These are phyloP conservation scores for Carnegiea gigantea DNA, from an alignment of 179 eudicot species.

Conservation along the genomic window DNA sequence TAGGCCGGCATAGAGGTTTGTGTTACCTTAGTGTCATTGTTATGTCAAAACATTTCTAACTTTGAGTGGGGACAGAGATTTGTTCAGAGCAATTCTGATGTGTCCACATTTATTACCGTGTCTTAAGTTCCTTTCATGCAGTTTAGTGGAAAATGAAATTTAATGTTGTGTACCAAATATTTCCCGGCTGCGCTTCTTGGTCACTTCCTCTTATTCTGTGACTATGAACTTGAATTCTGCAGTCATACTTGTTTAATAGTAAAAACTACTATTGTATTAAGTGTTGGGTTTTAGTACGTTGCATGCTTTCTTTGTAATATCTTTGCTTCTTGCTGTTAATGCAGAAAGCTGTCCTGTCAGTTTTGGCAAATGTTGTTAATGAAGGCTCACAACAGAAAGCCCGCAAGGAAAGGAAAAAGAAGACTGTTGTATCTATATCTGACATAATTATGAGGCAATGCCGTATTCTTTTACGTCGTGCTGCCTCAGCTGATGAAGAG, in stretches of 20 bases:
- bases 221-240: neutral
- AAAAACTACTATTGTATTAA: neutral
- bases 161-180: neutral
- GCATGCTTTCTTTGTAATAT: slow-evolving; percentile 15
- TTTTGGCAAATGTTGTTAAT: slow-evolving; percentile 47
- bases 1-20: neutral
- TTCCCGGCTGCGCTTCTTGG: neutral
- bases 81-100: neutral
- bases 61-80: neutral
- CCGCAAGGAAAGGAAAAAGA: slow-evolving; percentile 54
- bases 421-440: slow-evolving; percentile 35
- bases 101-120: neutral
- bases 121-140: neutral
- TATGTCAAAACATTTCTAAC: neutral
- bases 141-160: neutral
- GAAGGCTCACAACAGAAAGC: slow-evolving; percentile 46
- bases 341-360: slow-evolving; percentile 90
- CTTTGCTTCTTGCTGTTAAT: slow-evolving; percentile 22
- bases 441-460: slow-evolving; percentile 82
- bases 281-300: slow-evolving; percentile 3
- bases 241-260: neutral
- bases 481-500: slow-evolving; percentile 65
- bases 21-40: neutral
- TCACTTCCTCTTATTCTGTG: neutral
- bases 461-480: slow-evolving; percentile 71